A percentile compares a stretch with the other conserved stretches of the same genome.
Conservation (phyloP, 2,329 filamentous ascomycete species). For the Colletotrichum sp. region DNA sequence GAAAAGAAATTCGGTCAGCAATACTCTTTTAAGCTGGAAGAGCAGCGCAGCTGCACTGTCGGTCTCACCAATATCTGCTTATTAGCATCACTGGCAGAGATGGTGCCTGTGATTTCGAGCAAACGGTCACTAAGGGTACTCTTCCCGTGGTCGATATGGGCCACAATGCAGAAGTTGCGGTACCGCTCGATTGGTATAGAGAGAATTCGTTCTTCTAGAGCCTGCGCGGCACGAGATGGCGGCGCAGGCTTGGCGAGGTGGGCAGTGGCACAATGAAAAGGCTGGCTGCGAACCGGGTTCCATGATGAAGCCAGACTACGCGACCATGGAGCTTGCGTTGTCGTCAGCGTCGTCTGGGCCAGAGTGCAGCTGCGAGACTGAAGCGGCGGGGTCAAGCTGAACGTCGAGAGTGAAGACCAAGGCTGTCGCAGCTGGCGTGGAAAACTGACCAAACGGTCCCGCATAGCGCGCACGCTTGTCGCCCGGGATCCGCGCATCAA, state of each 20-base stretch:
- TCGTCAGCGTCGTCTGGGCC: neutral
- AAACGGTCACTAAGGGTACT: conserved; percentile 92
- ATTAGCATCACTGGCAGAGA: conserved; percentile 78
- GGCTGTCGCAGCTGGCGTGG: neutral
- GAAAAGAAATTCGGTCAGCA: neutral
- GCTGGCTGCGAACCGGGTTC: neutral
- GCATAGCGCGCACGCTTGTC: conserved; percentile 13
- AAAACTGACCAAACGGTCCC: neutral
- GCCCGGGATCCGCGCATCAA: conserved; percentile 16
- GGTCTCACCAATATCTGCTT: conserved; percentile 79
- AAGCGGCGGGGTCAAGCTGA: neutral
- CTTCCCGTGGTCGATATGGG: conserved; percentile 98
- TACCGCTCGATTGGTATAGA: conserved; percentile 80
- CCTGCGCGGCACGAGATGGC: conserved; percentile 27
- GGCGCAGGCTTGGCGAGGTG: conserved; percentile 3
- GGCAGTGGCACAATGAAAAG: neutral
- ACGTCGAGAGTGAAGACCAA: neutral
- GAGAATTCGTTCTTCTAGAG: conserved; percentile 66
- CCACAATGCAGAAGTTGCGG: conserved; percentile 98
- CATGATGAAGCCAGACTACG: neutral
- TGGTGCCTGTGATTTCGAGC: conserved; percentile 93
- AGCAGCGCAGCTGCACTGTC: neutral
- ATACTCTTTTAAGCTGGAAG: too few species aligned
- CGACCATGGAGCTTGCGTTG: neutral
- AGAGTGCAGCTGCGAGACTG: neutral